Evolutionary conservation across 1,139 yeast species (phyloP).

Genomic region (Yamadazyma atmosphaerica): DNA sequence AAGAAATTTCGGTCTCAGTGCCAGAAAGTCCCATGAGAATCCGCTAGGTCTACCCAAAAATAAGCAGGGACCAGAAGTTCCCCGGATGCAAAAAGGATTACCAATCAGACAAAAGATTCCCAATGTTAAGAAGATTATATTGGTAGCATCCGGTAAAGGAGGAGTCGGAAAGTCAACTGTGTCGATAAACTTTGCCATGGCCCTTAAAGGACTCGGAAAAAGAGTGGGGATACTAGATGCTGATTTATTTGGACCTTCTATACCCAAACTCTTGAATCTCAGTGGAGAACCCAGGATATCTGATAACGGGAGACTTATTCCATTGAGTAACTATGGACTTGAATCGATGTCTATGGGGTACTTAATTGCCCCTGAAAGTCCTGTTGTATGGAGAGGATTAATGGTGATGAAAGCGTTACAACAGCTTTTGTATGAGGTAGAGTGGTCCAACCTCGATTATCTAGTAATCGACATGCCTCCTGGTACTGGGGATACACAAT

Average conservation of each 20-base stretch:
- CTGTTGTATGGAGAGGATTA: constrained; percentile 85
- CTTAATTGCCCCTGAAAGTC: constrained; percentile 63
- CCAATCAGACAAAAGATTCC: constrained; percentile 59
- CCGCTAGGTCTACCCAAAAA: constrained; percentile 55
- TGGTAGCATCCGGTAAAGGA: constrained; percentile 81
- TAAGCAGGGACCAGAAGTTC: constrained; percentile 19
- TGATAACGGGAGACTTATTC: constrained; percentile 56
- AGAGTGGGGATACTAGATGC: constrained; percentile 74
- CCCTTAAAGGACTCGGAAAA: constrained; percentile 54
- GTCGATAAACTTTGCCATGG: constrained; percentile 65
- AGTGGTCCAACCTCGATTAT: constrained; percentile 73
- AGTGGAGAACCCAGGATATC: constrained; percentile 67
- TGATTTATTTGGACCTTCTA: constrained; percentile 82
- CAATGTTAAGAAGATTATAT: constrained; percentile 59
- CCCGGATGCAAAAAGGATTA: constrained; percentile 47
- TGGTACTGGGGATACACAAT: constrained; percentile 88
- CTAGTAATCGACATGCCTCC: constrained; percentile 87
- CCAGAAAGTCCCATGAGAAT: constrained; percentile 25
- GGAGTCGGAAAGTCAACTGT: constrained; percentile 69
- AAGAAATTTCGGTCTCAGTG: too few relatives aligned
- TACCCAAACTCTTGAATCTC: constrained; percentile 68
- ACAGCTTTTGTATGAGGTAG: constrained; percentile 77
- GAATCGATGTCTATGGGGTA: constrained; percentile 93
- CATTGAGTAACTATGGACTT: constrained; percentile 74
- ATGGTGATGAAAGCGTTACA: constrained; percentile 88